Evolutionary conservation across 2,329 filamentous ascomycete genomes (phyloP).

Genomic region (Drechslera avenae): DNA sequence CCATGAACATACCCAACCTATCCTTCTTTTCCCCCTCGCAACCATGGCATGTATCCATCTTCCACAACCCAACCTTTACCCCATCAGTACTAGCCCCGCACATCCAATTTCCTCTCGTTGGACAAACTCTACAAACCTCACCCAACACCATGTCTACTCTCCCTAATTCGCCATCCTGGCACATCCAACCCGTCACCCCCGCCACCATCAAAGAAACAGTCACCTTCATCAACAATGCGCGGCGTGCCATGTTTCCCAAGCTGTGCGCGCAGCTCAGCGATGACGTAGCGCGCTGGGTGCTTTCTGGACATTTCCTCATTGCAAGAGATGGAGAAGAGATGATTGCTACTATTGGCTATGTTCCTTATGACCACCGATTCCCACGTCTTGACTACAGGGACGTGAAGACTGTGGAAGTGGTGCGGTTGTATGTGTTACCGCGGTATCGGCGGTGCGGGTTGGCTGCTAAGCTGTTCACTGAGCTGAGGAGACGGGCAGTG

Average conservation of each 20-base stretch:
- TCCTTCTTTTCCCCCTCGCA: not conserved
- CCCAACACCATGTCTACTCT: not conserved
- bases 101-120: too few species aligned
- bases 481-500: too few species aligned
- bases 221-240: slow-evolving; percentile 17
- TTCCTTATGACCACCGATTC: too few species aligned
- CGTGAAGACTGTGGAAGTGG: too few species aligned
- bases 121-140: too few species aligned
- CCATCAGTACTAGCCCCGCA: not conserved
- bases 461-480: too few species aligned
- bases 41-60: not conserved
- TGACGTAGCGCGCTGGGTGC: slow-evolving; percentile 3
- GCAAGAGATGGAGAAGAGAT: not conserved
- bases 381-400: too few species aligned
- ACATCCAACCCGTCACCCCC: slow-evolving; percentile 7
- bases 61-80: not conserved
- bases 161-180: not conserved
- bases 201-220: too few species aligned
- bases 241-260: slow-evolving; percentile 2
- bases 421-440: too few species aligned
- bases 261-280: not conserved
- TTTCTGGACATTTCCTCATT: slow-evolving; percentile 4
- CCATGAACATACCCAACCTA: too few species aligned
- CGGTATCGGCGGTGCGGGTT: too few species aligned
- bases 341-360: too few species aligned